A percentile compares a stretch with the other conserved stretches of the same genome.
These are phyloP conservation scores for Apiotrichum siamense DNA, from an alignment of 1,284 basidiomycete genomes.

Conservation along the genomic window DNA sequence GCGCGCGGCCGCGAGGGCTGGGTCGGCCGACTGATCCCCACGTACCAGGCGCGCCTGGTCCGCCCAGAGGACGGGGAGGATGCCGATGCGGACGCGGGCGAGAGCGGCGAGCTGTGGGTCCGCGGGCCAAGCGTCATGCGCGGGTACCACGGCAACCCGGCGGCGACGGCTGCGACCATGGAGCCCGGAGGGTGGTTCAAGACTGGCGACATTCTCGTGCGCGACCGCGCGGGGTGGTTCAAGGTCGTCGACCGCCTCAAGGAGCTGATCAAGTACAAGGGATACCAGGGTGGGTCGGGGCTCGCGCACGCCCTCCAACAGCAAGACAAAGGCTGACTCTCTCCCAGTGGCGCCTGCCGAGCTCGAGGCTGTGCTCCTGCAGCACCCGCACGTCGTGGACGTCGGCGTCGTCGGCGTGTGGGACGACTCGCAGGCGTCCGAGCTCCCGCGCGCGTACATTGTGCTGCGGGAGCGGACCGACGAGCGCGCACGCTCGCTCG, in stretches of 20 bases:
- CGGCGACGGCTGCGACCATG: constrained; percentile 61
- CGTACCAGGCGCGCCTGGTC: constrained; percentile 69
- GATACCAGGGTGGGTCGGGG: constrained; percentile 45
- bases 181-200: constrained; percentile 62
- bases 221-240: constrained; percentile 57
- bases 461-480: not conserved
- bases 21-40: constrained; percentile 68
- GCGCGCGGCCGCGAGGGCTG: constrained; percentile 52
- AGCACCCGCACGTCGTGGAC: constrained; percentile 64
- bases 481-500: not conserved
- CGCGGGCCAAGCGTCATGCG: constrained; percentile 75
- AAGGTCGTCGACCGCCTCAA: constrained; percentile 46
- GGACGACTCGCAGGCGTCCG: constrained; percentile 57
- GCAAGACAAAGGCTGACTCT: not conserved
- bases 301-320: not conserved
- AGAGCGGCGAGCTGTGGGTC: constrained; percentile 73
- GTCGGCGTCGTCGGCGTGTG: constrained; percentile 65
- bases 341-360: constrained; percentile 70
- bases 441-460: not conserved
- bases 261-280: constrained; percentile 72
- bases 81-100: constrained; percentile 53
- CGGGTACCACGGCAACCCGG: constrained; percentile 58
- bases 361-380: constrained; percentile 65
- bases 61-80: constrained; percentile 28
- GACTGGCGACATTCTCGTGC: constrained; percentile 68